Evolutionary conservation across 306 rosid species (phyloP).

Genomic region (Astragalus glycyphyllos): DNA sequence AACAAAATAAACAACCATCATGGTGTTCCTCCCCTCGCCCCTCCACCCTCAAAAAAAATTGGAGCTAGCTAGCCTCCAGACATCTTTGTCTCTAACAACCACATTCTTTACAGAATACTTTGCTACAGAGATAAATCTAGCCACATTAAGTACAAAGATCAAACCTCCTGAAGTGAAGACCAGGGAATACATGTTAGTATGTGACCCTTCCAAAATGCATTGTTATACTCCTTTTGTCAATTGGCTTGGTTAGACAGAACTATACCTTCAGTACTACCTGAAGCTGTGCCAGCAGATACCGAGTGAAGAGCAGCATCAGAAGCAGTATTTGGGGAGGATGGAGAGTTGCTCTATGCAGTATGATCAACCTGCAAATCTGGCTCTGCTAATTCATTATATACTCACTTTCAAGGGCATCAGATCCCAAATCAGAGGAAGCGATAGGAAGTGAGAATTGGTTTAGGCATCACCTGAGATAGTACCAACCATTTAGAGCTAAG

Average conservation of each 20-base stretch:
- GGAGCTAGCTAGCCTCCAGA: conserved; percentile 40
- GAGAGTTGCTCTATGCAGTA: too few species aligned
- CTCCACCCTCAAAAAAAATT: conserved; percentile 29
- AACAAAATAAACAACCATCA: conserved; percentile 51
- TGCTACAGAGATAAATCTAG: conserved; percentile 27
- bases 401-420: conserved; percentile 84
- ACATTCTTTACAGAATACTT: conserved; percentile 23
- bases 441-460: conserved; percentile 88
- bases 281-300: conserved; percentile 50
- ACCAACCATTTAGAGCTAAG: too few species aligned
- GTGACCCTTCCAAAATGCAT: conserved; percentile 34
- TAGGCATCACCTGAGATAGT: conserved; percentile 84
- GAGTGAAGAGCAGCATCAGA: conserved; percentile 55
- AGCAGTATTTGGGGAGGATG: too few species aligned
- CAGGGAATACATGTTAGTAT: background rate
- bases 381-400: conserved; percentile 85
- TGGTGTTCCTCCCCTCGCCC: conserved; percentile 1
- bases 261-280: conserved; percentile 53
- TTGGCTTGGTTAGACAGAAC: conserved; percentile 64
- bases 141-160: background rate
- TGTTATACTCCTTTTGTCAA: conserved; percentile 44
- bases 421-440: conserved; percentile 91
- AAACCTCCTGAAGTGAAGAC: conserved; percentile 35
- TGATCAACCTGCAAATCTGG: too few species aligned
- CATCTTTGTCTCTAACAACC: conserved; percentile 25